Conservation (phyloP, 192 early-diverging fungal species). For the Podila epicladia region DNA sequence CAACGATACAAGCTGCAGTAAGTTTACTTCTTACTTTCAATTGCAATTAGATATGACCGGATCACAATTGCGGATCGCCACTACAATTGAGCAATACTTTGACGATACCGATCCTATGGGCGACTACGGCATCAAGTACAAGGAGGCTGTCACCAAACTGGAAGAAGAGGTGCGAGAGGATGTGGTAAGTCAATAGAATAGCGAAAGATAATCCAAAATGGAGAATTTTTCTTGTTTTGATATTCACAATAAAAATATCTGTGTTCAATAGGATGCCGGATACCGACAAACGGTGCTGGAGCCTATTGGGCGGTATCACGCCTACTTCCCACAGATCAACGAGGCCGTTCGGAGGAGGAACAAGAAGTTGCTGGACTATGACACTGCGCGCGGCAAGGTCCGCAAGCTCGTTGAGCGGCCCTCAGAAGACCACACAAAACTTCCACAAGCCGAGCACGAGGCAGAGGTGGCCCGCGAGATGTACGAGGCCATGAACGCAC, state of each 20-base stretch:
- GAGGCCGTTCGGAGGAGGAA: slow-evolving; percentile 90
- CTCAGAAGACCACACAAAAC: slow-evolving; percentile 68
- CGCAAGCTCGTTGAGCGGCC: slow-evolving; percentile 87
- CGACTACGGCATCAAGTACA: slow-evolving; percentile 81
- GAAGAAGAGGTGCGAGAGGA: slow-evolving; percentile 83
- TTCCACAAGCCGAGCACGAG: slow-evolving; percentile 85
- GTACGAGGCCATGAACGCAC: slow-evolving; percentile 85
- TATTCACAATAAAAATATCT: too few species aligned
- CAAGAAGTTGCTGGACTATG: slow-evolving; percentile 93
- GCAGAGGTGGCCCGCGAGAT: slow-evolving; percentile 74
- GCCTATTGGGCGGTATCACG: slow-evolving; percentile 86
- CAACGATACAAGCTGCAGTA: not conserved
- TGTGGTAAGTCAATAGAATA: slow-evolving; percentile 43
- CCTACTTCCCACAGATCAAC: slow-evolving; percentile 93
- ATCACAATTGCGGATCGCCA: slow-evolving; percentile 86
- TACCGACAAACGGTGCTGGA: slow-evolving; percentile 90
- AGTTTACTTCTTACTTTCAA: slow-evolving; percentile 23
- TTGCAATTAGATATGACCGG: slow-evolving; percentile 76
- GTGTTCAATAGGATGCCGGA: slow-evolving; percentile 68
- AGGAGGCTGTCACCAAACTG: slow-evolving; percentile 79
- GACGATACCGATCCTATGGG: slow-evolving; percentile 83
- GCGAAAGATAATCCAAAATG: too few species aligned
- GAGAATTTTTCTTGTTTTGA: too few species aligned
- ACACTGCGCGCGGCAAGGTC: slow-evolving; percentile 74
- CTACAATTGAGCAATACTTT: slow-evolving; percentile 88